Evolutionary conservation across 1,284 basidiomycete species (phyloP), one percentile per base, ranked within the genome.

Genomic region (Gymnopus androsaceus): DNA sequence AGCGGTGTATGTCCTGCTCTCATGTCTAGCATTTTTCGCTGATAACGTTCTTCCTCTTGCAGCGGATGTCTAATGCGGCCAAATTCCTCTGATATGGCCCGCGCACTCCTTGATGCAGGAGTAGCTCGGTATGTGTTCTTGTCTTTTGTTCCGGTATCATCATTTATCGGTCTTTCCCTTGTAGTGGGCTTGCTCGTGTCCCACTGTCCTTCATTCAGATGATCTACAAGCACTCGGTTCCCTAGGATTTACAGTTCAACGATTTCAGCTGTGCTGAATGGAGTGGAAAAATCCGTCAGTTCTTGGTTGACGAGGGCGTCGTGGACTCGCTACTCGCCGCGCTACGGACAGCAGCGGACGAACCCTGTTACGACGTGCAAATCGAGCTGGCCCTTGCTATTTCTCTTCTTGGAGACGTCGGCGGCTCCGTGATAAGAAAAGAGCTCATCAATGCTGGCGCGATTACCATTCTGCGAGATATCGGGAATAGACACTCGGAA

Each of bases 51-150:
- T n/a, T n/a, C n/a, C n/a, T n/a, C n/a, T n/a, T n/a, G n/a, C n/a
- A n/a, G n/a, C 2, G 67, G 66, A 37, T 67, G 66, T 54, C 14
- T 67, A 34, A 66, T 67, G 64, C 59, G 67, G 8, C 67, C 66
- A 4, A 67, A 67, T 37, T 63, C 61, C 42, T 53, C 58, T 4
- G 65, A 69, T 52, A 64, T 67, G 58, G 63, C 65, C 1, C 64
- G 60, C 40, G 28, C 55, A 1, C 53, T 69, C 7, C 59, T 67
- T 11, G 64, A 67, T 17, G 66, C 64, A 2, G 67, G 61, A 9
- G 49, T 63, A 17, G 66, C 65, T n/a, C n/a, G n/a, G n/a, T n/a
- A n/a, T n/a, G n/a, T n/a, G n/a, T n/a, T n/a, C n/a, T n/a, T n/a
- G n/a, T n/a, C n/a, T n/a, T n/a, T n/a, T n/a, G n/a, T n/a, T n/a